Conservation (phyloP, 2,329 filamentous ascomycete genomes). For the Penicillium griseofulvum region DNA sequence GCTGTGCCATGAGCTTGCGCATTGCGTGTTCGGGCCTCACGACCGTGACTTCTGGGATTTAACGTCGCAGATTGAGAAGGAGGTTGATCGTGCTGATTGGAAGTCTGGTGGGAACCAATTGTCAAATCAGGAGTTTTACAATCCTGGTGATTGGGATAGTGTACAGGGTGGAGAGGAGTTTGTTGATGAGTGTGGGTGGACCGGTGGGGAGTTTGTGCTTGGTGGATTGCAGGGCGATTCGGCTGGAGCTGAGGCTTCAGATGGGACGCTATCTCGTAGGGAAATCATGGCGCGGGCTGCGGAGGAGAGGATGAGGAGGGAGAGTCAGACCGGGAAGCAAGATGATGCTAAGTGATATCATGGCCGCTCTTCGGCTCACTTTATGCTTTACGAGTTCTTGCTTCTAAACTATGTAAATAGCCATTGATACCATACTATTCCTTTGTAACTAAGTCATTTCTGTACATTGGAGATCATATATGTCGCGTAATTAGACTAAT, state of each 20-base stretch:
- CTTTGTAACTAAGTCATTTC: neutral
- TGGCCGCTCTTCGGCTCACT: neutral
- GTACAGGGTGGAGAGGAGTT: slow-evolving; percentile 51
- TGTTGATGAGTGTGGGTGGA: slow-evolving; percentile 73
- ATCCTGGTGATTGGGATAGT: slow-evolving; percentile 55
- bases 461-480: neutral
- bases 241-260: slow-evolving; percentile 37
- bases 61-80: slow-evolving; percentile 79
- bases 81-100: slow-evolving; percentile 81
- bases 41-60: slow-evolving; percentile 87
- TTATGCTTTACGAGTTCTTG: slow-evolving; percentile 4
- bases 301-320: slow-evolving; percentile 62
- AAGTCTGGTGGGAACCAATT: slow-evolving; percentile 65
- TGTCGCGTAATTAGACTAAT: neutral
- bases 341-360: slow-evolving; percentile 13
- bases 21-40: slow-evolving; percentile 84
- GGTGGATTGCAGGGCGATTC: slow-evolving; percentile 53
- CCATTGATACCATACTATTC: neutral
- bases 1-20: slow-evolving; percentile 89
- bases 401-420: neutral
- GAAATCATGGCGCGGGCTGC: slow-evolving; percentile 74
- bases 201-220: slow-evolving; percentile 73
- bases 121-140: slow-evolving; percentile 59
- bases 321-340: slow-evolving; percentile 42
- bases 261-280: slow-evolving; percentile 55